phyloP scores from a whole-genome alignment of 768 basidiomycete genomes.

The Kwoniella dejecticola region DNA sequence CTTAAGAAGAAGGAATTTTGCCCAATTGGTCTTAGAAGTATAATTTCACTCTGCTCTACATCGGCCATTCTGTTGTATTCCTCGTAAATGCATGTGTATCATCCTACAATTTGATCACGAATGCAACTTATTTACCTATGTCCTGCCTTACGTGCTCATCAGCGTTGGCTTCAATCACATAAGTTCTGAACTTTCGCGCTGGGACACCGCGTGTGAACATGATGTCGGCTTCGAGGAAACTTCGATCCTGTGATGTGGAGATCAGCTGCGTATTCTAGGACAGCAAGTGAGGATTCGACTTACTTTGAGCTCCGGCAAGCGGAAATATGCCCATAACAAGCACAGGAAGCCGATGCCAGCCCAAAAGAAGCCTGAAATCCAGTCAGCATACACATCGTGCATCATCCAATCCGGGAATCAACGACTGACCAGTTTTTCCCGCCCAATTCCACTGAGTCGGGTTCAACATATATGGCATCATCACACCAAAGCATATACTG shows the following conservation, averaged over 20 bases:
- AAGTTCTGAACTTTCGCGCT: conserved; percentile 45
- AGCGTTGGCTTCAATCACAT: conserved; percentile 38
- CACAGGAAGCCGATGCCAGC: conserved; percentile 28
- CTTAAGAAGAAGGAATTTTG: no score
- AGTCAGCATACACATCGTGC: neutral
- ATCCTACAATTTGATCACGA: no score
- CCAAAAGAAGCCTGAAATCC: conserved; percentile 39
- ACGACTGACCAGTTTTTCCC: conserved; percentile 11
- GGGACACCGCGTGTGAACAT: conserved; percentile 47
- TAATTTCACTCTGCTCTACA: no score
- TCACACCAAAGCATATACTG: conserved; percentile 25
- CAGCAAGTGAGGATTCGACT: neutral
- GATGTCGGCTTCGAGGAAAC: conserved; percentile 47
- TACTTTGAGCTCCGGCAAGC: conserved; percentile 34
- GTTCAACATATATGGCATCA: conserved; percentile 50
- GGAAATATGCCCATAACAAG: conserved; percentile 41
- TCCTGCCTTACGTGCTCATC: conserved; percentile 25
- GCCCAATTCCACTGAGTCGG: conserved; percentile 35
- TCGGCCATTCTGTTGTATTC: no score
- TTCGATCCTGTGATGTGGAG: conserved; percentile 8
- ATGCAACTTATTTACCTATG: neutral
- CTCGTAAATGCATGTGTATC: no score
- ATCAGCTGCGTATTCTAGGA: neutral
- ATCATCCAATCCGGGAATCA: neutral
- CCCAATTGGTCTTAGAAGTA: no score